Percentiles rank a stretch among this genome's conserved stretches.
phyloP scores from a whole-genome alignment of 371 early-diverging fungal species.

The Mucor circinelloides region DNA sequence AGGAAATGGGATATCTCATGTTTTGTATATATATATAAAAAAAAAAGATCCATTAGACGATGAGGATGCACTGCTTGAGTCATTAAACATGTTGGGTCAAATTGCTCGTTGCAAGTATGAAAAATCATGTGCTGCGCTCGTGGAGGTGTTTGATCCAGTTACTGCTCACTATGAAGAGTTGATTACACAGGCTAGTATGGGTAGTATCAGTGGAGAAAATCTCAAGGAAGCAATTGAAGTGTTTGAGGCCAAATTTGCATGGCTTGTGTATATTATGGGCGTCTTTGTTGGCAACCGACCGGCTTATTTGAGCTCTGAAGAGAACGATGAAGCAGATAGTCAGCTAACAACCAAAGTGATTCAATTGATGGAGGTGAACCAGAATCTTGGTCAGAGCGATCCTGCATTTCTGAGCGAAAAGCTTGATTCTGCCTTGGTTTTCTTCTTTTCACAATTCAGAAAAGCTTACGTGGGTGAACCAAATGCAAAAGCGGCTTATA shows the following conservation, averaged over 20 bases:
- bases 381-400: conserved; percentile 29
- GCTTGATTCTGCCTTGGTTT: conserved; percentile 70
- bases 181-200: conserved; percentile 24
- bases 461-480: conserved; percentile 67
- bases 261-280: conserved; percentile 77
- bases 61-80: conserved; percentile 65
- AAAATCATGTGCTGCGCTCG: conserved; percentile 54
- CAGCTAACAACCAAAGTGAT: conserved; percentile 56
- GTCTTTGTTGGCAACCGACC: conserved; percentile 65
- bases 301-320: conserved; percentile 62
- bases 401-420: conserved; percentile 39
- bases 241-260: conserved; percentile 68
- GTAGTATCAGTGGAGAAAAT: conserved; percentile 20
- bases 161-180: conserved; percentile 55
- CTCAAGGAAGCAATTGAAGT: conserved; percentile 43
- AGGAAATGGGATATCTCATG: not conserved
- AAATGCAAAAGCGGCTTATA: conserved; percentile 56
- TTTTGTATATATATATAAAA: not conserved
- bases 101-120: conserved; percentile 74
- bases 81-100: conserved; percentile 68
- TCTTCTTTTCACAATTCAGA: conserved; percentile 72
- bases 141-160: conserved; percentile 64
- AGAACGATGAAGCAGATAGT: conserved; percentile 61
- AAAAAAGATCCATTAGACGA: conserved; percentile 78
- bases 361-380: conserved; percentile 52